These are phyloP conservation scores for Sisymbrium altissimum DNA, from an alignment of 345 rosid genomes.

Conservation along the genomic window DNA sequence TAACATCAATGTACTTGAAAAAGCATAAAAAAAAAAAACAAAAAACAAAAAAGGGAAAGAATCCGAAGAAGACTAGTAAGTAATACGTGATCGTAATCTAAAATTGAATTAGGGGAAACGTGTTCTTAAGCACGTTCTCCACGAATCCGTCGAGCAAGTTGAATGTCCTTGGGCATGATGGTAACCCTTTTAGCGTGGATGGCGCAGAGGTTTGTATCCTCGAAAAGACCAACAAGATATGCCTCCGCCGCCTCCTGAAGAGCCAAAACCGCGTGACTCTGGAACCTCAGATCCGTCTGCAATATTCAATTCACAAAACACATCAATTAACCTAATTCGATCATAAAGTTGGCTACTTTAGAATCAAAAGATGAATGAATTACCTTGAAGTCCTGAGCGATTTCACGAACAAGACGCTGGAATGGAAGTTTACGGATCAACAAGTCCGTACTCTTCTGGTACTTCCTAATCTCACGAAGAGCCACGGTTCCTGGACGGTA, in stretches of 20 bases:
- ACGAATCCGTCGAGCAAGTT: slow-evolving; percentile 65
- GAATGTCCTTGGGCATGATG: slow-evolving; percentile 81
- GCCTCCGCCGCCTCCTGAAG: slow-evolving; percentile 59
- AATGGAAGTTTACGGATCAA: slow-evolving; percentile 53
- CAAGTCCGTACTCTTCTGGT: slow-evolving; percentile 54
- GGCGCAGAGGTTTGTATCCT: slow-evolving; percentile 53
- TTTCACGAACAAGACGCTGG: slow-evolving; percentile 62
- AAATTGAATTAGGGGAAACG: not conserved
- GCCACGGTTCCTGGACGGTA: slow-evolving; percentile 61
- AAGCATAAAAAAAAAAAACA: too few species aligned
- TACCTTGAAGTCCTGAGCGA: slow-evolving; percentile 62
- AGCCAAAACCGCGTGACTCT: slow-evolving; percentile 34
- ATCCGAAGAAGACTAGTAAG: not conserved
- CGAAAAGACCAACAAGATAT: slow-evolving; percentile 65
- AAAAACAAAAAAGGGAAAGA: not conserved
- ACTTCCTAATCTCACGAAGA: slow-evolving; percentile 50
- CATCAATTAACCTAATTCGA: too few species aligned
- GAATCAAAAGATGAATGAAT: too few species aligned
- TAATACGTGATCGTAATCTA: not conserved
- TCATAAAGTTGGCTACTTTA: too few species aligned
- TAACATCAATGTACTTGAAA: not conserved
- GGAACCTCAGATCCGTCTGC: slow-evolving; percentile 36
- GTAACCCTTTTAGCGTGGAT: slow-evolving; percentile 77
- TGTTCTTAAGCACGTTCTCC: slow-evolving; percentile 64
- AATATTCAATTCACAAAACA: not conserved